Percentiles rank a stretch among this genome's conserved stretches.
These are phyloP conservation scores for Nakazawaea holstii DNA, from an alignment of 805 yeast species.

Conservation along the genomic window DNA sequence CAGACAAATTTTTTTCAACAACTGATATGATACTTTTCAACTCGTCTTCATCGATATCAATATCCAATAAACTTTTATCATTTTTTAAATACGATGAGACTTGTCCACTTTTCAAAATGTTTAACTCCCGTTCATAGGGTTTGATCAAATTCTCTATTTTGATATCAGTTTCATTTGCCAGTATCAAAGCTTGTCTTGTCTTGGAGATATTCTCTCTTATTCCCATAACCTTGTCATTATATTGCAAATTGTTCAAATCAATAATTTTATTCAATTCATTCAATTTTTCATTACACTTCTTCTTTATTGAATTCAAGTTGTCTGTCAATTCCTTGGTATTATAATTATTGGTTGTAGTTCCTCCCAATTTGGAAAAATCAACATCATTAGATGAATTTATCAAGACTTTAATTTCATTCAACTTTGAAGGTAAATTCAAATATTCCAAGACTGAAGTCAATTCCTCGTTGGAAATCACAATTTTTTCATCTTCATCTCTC, in stretches of 20 bases:
- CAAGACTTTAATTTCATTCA: slow-evolving; percentile 45
- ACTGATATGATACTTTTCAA: slow-evolving; percentile 28
- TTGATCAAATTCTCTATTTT: slow-evolving; percentile 45
- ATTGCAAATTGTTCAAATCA: slow-evolving; percentile 3
- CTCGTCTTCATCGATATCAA: slow-evolving; percentile 45
- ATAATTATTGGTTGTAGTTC: slow-evolving; percentile 16
- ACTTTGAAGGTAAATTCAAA: slow-evolving; percentile 65
- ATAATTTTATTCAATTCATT: slow-evolving; percentile 2
- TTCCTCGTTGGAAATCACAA: slow-evolving; percentile 77
- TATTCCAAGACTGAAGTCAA: slow-evolving; percentile 74
- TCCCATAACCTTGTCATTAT: slow-evolving; percentile 7
- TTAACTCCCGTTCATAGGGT: slow-evolving; percentile 34
- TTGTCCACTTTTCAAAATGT: slow-evolving; percentile 39
- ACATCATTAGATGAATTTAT: slow-evolving; percentile 6
- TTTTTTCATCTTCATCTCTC: slow-evolving; percentile 67
- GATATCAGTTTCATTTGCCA: slow-evolving; percentile 57
- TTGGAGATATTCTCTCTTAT: slow-evolving; percentile 51
- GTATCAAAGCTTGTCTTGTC: slow-evolving; percentile 52
- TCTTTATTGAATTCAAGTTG: not conserved
- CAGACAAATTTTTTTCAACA: slow-evolving; percentile 54
- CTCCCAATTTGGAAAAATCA: slow-evolving; percentile 4
- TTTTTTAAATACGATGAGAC: slow-evolving; percentile 21
- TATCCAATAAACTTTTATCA: slow-evolving; percentile 50
- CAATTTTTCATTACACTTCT: slow-evolving; percentile 4
- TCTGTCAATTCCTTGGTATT: slow-evolving; percentile 5